Conservation (phyloP, 2,329 filamentous ascomycete genomes). For the Botrytis fragariae region DNA sequence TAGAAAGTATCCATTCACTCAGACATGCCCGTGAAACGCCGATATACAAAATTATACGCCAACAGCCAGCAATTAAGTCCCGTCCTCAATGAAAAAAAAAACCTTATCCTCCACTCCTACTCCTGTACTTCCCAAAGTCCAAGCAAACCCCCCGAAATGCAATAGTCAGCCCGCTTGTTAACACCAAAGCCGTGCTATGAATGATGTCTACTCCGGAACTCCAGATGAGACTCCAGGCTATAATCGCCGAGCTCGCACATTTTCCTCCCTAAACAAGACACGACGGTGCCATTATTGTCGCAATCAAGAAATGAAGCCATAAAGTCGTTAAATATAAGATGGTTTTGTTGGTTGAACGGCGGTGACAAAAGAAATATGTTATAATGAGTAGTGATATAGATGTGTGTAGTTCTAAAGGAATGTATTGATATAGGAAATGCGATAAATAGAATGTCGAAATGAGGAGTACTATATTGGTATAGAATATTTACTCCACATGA, state of each 20-base stretch:
- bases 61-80: slow-evolving; percentile 29
- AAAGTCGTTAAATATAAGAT: slow-evolving; percentile 31
- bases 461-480: slow-evolving; percentile 10
- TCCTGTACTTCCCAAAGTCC: slow-evolving; percentile 17
- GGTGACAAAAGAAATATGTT: slow-evolving; percentile 15
- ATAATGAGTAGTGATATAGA: slow-evolving; percentile 17
- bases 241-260: slow-evolving; percentile 13
- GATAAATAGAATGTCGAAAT: not conserved
- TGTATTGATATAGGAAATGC: not conserved
- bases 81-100: slow-evolving; percentile 15
- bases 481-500: slow-evolving; percentile 38
- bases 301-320: slow-evolving; percentile 33
- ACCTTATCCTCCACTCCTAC: slow-evolving; percentile 26
- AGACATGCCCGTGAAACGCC: slow-evolving; percentile 32
- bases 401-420: not conserved
- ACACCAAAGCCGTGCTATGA: slow-evolving; percentile 14
- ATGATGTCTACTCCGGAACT: slow-evolving; percentile 16
- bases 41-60: slow-evolving; percentile 30
- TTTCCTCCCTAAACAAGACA: slow-evolving; percentile 21
- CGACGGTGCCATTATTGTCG: slow-evolving; percentile 26
- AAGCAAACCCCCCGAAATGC: slow-evolving; percentile 9
- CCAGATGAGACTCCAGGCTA: slow-evolving; percentile 19
- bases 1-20: slow-evolving; percentile 25
- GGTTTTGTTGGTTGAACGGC: not conserved
- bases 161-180: not conserved